Base-by-base conservation (phyloP, 179 eudicot genomes). In the Patellifolia procumbens region DNA sequence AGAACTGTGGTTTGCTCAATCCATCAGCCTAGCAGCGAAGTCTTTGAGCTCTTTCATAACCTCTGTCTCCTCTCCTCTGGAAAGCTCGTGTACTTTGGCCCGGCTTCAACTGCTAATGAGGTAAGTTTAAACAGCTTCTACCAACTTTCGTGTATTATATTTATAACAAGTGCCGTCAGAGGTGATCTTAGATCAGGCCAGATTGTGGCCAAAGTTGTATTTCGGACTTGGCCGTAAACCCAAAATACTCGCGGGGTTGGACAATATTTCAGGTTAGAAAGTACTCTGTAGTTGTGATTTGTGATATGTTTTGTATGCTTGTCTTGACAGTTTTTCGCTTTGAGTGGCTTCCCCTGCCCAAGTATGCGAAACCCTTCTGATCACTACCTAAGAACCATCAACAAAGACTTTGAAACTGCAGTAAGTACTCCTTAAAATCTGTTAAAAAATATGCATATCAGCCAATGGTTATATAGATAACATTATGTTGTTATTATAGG, bases 11-110 rank as follows among this genome's bases (percentile, higher is more conserved):
- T 92, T 1, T 90, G 91, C 0, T 90, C 97, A 5, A 88, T 92
- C 42, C 97, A 92, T 83, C 97, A 92, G 20, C 97, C 97, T 0
- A 85, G 87, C 20, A 76, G 89, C 65, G 91, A 92, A 79, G 91
- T 92, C n/a, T 92, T 89, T 31, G 81, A 77, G 42, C 92, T 92
- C 46, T 86, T 92, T 31, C 84, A 86, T 48, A 87, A 85, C 63
- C 86, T 92, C 1, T 89, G 92, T 78, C 91, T 92, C 56, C 89
- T 92, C 12, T 89, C 92, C 2, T 48, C 42, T 11, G 97, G 97
- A 7, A 86, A 83, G 56, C 86, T 81, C 12, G 80, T 92, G 2
- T 92, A 90, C 73, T 92, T 92, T 71, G 97, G 97, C 5, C 83
- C 83, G 4, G 72, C 91, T 48, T 51, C 70, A 24, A 64, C 81